Evolutionary conservation across 1,284 basidiomycete species (phyloP).

Genomic region (Ustilago tritici): DNA sequence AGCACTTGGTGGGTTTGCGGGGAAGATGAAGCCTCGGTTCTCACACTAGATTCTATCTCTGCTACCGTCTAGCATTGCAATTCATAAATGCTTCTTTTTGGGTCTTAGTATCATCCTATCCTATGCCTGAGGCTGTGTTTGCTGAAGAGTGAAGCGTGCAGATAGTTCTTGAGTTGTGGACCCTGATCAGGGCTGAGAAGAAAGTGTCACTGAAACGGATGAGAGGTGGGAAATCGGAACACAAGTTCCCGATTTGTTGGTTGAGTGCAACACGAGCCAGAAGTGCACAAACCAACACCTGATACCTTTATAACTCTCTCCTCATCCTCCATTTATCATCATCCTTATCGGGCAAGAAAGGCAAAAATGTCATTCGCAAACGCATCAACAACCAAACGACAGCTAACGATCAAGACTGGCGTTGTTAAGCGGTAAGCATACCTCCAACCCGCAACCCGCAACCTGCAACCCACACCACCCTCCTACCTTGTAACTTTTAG

Average conservation of each 20-base stretch:
- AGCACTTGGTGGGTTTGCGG: constrained; percentile 24
- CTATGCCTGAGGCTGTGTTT: too few species aligned
- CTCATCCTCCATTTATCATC: not conserved
- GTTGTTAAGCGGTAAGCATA: constrained; percentile 54
- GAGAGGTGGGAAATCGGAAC: not conserved
- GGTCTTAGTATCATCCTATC: not conserved
- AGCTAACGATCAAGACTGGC: constrained; percentile 59
- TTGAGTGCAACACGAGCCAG: not conserved
- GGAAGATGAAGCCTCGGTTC: constrained; percentile 32
- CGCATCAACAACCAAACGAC: constrained; percentile 42
- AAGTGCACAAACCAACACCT: not conserved
- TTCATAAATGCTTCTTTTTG: constrained; percentile 1
- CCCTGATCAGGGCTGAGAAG: not conserved
- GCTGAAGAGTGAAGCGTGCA: too few species aligned
- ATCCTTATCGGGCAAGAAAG: not conserved
- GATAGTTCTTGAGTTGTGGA: not conserved
- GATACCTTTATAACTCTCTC: not conserved
- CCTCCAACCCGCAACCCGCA: too few species aligned
- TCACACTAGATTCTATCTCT: not conserved
- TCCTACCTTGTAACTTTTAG: not conserved
- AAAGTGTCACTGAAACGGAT: not conserved
- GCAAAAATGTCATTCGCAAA: constrained; percentile 36
- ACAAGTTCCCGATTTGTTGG: not conserved
- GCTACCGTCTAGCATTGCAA: constrained; percentile 4
- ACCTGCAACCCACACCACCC: not conserved